Evolutionary conservation across 2,329 filamentous ascomycete species (phyloP), one percentile per base, ranked within the genome.

Genomic region (Raffaelea albimanens): DNA sequence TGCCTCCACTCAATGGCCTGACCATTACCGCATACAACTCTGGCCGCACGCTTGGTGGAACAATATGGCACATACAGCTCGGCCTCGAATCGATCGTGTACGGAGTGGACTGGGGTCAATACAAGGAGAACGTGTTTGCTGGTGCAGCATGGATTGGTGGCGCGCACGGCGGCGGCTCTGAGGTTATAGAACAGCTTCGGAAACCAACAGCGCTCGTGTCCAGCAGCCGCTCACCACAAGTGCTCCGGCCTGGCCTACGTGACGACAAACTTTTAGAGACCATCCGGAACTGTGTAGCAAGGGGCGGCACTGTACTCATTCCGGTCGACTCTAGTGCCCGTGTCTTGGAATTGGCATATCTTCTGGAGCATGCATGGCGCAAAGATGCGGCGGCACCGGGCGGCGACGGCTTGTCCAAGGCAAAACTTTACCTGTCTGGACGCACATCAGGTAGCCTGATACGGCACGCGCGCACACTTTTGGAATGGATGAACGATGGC

Each of bases 401-500:
- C 21, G 18, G 29, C 19, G 67, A 70, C 20, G 65, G 67, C 1
- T 65, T 83, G 16, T 70, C 70, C 47, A 65, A 69, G 1, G 68
- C 77, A 0, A 79, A 75, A 56, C 71, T 96, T 1, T 96, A 89
- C 60, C 72, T 98, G 40, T 91, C 90, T 1, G 90, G 89, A 36
- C 83, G 83, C 50, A 95, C 88, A 52, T 85, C 87, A 53, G 83
- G 87, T 49, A 90, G 88, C 52, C 95, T 90, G 0, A 86, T 97
- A 74, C 78, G 88, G 45, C 87, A 96, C 55, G 87, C 91, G 22
- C 78, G 90, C 55, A 96, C 91, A 63, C 95, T 98, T 87, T 72
- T 98, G 29, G 93, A 98, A 61, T 98, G 93, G 93, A 97, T 98
- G 90, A 90, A 97, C 60, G 90, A 96, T 59, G 84, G 82, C 49